Base-by-base conservation (phyloP, 805 yeast species). In the Ogataea saltuana region DNA sequence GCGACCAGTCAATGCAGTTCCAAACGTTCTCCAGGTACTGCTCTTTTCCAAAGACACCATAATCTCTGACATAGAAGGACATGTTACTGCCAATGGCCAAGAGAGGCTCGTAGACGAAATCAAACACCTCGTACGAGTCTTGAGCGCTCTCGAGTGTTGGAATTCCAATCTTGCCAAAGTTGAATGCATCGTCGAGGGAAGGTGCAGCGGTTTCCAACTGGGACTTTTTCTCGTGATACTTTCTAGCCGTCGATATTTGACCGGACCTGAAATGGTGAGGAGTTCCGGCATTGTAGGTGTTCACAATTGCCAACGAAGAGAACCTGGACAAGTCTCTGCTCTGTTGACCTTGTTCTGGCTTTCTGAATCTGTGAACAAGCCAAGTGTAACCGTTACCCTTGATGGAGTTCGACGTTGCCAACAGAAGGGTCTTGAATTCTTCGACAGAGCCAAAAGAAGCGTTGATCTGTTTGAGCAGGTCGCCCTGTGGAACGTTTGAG, bases 321-420 rank as follows among this genome's bases (percentile, higher is more conserved):
- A 43, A 46, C 27, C 43, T 56, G 10, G 62, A 49, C 42, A 51
- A 46, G 39, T 56, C 59, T 45, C 48, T 55, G 16, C 55, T 25
- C 13, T 49, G 48, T 11, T 47, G 44, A 6, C 59, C 58, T 25
- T 49, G 48, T 15, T 51, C 54, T 3, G 53, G 49, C 42, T 61
- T 59, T 47, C 71, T 66, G 8, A 48, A 58, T 64, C 72, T 73
- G 45, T 91, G 95, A 17, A 89, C 83, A 15, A 93, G 69, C 93
- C 97, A 93, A 9, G 90, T 85, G 65, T 75, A 81, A 3, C 99
- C 99, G 63, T 88, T 91, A 39, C 98, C 97, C 48, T 83, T 80
- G 48, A 88, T 77, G 4, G 84, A 75, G 38, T 71, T 66, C 9
- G 91, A 88, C 1, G 93, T 80, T 45, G 78, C 76, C 45, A 86